These are phyloP conservation scores for Floccularia luteovirens DNA, from an alignment of 768 basidiomycete genomes.

Conservation along the genomic window DNA sequence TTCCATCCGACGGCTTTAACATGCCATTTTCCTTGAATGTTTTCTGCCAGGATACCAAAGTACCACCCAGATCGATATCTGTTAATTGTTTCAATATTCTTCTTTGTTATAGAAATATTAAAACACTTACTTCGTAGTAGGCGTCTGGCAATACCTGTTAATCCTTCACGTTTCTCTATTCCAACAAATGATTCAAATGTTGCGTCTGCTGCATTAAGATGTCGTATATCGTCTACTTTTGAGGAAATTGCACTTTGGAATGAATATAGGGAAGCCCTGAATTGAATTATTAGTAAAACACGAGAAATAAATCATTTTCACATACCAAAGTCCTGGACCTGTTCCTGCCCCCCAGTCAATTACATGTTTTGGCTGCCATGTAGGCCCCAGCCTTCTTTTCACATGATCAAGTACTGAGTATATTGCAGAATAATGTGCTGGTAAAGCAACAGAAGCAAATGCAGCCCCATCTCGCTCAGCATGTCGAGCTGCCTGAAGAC, in stretches of 20 bases:
- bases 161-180: slow-evolving; percentile 71
- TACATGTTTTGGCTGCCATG: slow-evolving; percentile 53
- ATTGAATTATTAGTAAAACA: slow-evolving; percentile 8
- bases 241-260: slow-evolving; percentile 39
- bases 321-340: slow-evolving; percentile 79
- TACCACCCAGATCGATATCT: slow-evolving; percentile 41
- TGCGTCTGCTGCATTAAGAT: slow-evolving; percentile 35
- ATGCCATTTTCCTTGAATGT: slow-evolving; percentile 41
- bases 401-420: slow-evolving; percentile 64
- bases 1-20: slow-evolving; percentile 32
- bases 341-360: slow-evolving; percentile 84
- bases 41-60: slow-evolving; percentile 49
- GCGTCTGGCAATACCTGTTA: slow-evolving; percentile 58
- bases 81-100: background rate
- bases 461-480: slow-evolving; percentile 70
- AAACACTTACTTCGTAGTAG: slow-evolving; percentile 43
- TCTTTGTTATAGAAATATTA: background rate
- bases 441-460: slow-evolving; percentile 80
- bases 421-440: slow-evolving; percentile 79
- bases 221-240: slow-evolving; percentile 16
- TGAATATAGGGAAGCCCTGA: slow-evolving; percentile 59
- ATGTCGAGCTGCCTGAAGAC: slow-evolving; percentile 50
- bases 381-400: slow-evolving; percentile 52
- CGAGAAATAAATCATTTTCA: slow-evolving; percentile 2
- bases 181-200: slow-evolving; percentile 58